Conservation (phyloP, 139 green algal species). For the Pleodorina starrii region DNA sequence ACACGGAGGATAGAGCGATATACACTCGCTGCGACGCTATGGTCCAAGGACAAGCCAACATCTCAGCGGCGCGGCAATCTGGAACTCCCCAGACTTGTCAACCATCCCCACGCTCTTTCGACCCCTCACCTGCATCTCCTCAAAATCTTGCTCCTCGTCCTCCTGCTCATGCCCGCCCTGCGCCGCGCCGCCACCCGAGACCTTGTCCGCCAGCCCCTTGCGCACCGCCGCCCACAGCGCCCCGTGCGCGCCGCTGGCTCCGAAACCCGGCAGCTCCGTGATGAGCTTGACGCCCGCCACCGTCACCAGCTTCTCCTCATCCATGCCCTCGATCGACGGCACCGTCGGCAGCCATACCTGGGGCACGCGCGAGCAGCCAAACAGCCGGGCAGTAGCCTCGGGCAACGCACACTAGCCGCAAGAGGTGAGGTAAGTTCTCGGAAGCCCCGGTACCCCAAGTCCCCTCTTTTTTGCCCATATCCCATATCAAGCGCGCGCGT, state of each 20-base stretch:
- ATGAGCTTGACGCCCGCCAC: slow-evolving; percentile 83
- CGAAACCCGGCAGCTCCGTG: slow-evolving; percentile 65
- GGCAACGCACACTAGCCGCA: too few species aligned
- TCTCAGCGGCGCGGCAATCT: too few species aligned
- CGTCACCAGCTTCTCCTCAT: slow-evolving; percentile 86
- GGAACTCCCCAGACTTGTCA: too few species aligned
- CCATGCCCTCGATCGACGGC: slow-evolving; percentile 63
- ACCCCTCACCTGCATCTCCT: slow-evolving; percentile 52
- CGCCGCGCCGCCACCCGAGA: slow-evolving; percentile 61
- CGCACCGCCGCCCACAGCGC: slow-evolving; percentile 79
- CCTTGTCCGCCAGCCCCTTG: slow-evolving; percentile 67
- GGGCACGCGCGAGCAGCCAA: too few species aligned
- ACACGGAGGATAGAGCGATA: too few species aligned
- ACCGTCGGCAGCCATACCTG: slow-evolving; percentile 83
- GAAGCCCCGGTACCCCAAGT: too few species aligned
- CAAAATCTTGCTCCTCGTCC: slow-evolving; percentile 49
- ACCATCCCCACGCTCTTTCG: not conserved
- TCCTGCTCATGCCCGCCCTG: not conserved
- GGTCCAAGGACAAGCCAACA: too few species aligned
- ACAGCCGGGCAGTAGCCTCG: too few species aligned
- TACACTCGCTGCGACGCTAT: too few species aligned
- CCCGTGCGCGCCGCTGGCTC: slow-evolving; percentile 21
- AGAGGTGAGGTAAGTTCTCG: too few species aligned
- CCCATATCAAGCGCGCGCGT: too few species aligned
- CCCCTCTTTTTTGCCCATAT: too few species aligned